phyloP scores from a whole-genome alignment of 768 basidiomycete species.

The Fomitopsis pulvina region DNA sequence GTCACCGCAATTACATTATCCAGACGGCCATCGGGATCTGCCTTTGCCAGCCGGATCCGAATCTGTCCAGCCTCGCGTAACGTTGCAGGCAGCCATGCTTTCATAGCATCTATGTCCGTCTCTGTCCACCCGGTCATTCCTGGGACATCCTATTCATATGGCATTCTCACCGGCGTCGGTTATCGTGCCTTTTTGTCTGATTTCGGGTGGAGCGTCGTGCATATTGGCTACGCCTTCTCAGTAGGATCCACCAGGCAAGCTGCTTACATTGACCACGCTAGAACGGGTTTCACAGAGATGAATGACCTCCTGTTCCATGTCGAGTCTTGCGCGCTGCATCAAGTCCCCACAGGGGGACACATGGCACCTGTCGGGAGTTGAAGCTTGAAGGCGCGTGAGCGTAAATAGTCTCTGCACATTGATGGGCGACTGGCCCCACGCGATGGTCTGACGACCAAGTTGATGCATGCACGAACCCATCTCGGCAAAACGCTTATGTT shows the following conservation, averaged over 20 bases:
- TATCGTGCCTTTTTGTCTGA: background rate
- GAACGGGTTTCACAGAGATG: no score
- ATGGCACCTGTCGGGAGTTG: no score
- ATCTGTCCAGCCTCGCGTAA: background rate
- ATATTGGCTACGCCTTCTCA: background rate
- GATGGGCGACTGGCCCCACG: no score
- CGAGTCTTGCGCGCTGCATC: no score
- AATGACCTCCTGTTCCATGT: no score
- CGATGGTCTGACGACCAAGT: background rate
- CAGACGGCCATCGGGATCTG: background rate
- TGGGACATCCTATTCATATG: background rate
- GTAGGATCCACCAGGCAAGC: no score
- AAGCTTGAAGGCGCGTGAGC: no score
- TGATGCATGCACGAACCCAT: background rate
- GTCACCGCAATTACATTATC: background rate
- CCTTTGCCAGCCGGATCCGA: background rate
- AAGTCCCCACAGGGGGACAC: no score
- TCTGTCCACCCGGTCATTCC: background rate
- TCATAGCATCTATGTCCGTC: background rate
- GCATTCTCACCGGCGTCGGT: background rate
- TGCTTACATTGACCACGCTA: no score
- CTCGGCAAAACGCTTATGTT: background rate
- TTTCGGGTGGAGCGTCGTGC: background rate
- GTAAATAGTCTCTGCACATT: no score
- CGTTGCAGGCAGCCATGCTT: background rate